A percentile compares a stretch with the other conserved stretches of the same genome.
These are phyloP conservation scores for Aegilops speltoides DNA, from an alignment of 176 grass and related monocot species.

Conservation along the genomic window DNA sequence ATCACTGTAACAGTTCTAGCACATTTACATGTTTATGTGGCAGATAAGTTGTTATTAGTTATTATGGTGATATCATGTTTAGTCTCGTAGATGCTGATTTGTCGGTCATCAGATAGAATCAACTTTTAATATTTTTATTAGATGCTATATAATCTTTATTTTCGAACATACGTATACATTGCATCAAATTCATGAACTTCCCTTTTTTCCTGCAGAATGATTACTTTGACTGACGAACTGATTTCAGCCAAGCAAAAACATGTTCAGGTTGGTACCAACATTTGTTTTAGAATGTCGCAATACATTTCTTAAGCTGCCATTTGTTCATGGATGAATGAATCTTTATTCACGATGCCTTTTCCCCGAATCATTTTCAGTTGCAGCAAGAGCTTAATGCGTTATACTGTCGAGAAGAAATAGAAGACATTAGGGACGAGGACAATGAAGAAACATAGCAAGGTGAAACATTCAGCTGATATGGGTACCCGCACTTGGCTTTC, in stretches of 20 bases:
- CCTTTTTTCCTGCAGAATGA: slow-evolving; percentile 65
- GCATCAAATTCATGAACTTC: neutral
- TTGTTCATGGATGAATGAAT: slow-evolving; percentile 4
- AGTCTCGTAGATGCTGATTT: neutral
- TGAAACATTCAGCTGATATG: slow-evolving; percentile 27
- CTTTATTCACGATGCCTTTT: neutral
- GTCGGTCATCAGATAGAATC: neutral
- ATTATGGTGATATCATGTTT: neutral
- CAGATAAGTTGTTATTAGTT: neutral
- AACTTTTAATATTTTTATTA: neutral
- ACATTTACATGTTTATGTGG: slow-evolving; percentile 18
- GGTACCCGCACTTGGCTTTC: slow-evolving; percentile 25
- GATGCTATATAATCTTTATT: neutral
- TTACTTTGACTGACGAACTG: slow-evolving; percentile 80
- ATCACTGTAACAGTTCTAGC: neutral
- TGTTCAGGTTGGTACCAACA: slow-evolving; percentile 47
- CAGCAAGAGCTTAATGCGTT: slow-evolving; percentile 88
- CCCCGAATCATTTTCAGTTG: slow-evolving; percentile 52
- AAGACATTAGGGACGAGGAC: slow-evolving; percentile 65
- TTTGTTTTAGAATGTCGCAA: neutral
- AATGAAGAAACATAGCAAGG: slow-evolving; percentile 56
- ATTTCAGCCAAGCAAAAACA: slow-evolving; percentile 79
- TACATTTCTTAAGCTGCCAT: neutral
- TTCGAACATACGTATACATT: neutral
- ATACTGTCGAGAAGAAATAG: slow-evolving; percentile 90